Evolutionary conservation across 1,284 basidiomycete genomes (phyloP).

Genomic region (Microbotryum intermedium): DNA sequence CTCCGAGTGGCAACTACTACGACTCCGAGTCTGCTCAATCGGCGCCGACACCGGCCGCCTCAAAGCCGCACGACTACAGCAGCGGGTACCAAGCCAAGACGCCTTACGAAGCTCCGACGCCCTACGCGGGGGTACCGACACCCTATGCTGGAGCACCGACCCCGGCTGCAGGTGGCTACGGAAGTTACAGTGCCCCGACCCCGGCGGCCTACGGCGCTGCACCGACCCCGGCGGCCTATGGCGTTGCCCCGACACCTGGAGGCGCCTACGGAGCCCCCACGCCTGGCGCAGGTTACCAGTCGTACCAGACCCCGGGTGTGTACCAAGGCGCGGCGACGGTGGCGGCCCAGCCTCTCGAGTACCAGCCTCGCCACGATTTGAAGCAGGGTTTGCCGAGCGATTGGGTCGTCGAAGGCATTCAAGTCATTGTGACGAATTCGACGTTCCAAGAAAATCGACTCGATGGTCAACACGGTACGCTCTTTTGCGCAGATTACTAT

Average conservation of each 20-base stretch:
- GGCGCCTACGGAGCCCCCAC: conserved; percentile 39
- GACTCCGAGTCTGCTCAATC: conserved; percentile 18
- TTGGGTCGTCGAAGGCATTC: conserved; percentile 13
- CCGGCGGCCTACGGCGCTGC: conserved; percentile 19
- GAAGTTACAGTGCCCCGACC: conserved; percentile 18
- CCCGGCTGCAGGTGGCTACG: conserved; percentile 23
- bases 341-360: conserved; percentile 23
- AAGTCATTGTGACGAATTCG: conserved; percentile 10
- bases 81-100: conserved; percentile 6
- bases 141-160: conserved; percentile 32
- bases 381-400: conserved; percentile 11
- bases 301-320: conserved; percentile 26
- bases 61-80: background rate
- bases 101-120: conserved; percentile 21
- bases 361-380: conserved; percentile 11
- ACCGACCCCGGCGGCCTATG: conserved; percentile 22
- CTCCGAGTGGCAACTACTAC: conserved; percentile 7
- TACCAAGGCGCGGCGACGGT: conserved; percentile 30
- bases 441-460: conserved; percentile 15
- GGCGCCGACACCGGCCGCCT: conserved; percentile 37
- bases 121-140: conserved; percentile 29
- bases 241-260: conserved; percentile 30
- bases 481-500: background rate
- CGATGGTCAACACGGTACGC: conserved; percentile 20
- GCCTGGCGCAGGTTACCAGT: conserved; percentile 39